Evolutionary conservation across 805 yeast genomes (phyloP).

Genomic region (Ogataea saltuana): DNA sequence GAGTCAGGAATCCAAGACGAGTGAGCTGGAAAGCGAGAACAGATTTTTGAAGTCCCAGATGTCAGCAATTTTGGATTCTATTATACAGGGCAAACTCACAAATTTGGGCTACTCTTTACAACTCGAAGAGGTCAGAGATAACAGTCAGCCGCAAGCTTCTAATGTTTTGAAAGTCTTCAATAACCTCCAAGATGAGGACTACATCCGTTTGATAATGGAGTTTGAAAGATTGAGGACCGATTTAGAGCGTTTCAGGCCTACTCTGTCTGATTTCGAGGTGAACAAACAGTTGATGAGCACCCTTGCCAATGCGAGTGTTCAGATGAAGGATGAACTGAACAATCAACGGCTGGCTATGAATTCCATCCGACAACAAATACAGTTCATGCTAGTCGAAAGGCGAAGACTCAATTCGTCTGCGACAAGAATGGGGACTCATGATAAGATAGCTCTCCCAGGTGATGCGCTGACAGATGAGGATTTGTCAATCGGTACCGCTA

Average conservation of each 20-base stretch:
- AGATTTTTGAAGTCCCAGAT: conserved; percentile 43
- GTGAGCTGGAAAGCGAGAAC: conserved; percentile 39
- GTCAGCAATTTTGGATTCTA: conserved; percentile 45
- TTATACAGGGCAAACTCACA: conserved; percentile 50
- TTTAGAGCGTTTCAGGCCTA: conserved; percentile 36
- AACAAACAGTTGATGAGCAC: conserved; percentile 27
- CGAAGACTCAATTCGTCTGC: conserved; percentile 31
- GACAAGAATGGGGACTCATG: conserved; percentile 6
- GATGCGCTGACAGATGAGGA: conserved; percentile 15
- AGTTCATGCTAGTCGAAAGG: conserved; percentile 46
- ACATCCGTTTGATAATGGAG: conserved; percentile 39
- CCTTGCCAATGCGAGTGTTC: conserved; percentile 27
- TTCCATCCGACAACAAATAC: conserved; percentile 52
- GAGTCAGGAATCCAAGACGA: conserved; percentile 32
- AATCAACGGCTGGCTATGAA: conserved; percentile 45
- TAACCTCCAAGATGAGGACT: conserved; percentile 28
- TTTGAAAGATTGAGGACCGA: conserved; percentile 45
- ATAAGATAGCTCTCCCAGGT: neutral
- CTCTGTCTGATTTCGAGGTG: conserved; percentile 28
- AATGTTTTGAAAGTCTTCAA: conserved; percentile 16
- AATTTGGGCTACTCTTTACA: conserved; percentile 50
- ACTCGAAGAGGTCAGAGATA: conserved; percentile 43
- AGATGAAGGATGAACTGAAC: conserved; percentile 49
- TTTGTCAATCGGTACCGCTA: conserved; percentile 13
- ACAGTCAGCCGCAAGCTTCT: conserved; percentile 21